Evolutionary conservation across 805 yeast species (phyloP).

Genomic region (Starmerella floris): DNA sequence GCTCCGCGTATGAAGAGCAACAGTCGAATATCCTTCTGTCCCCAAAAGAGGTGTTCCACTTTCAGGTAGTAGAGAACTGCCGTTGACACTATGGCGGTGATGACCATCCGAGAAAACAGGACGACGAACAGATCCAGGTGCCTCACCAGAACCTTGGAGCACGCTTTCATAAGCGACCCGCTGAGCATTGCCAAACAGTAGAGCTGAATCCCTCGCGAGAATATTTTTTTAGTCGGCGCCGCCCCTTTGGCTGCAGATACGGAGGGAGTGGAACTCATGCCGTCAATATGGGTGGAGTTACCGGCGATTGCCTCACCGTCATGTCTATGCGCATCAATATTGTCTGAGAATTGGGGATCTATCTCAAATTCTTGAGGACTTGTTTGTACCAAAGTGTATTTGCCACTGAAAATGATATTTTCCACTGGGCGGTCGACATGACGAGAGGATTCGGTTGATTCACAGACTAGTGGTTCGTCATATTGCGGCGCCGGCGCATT

Average conservation of each 20-base stretch:
- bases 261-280: too few relatives aligned
- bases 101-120: slow-evolving; percentile 58
- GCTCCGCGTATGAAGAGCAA: slow-evolving; percentile 50
- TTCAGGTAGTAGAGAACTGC: slow-evolving; percentile 40
- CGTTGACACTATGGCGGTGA: slow-evolving; percentile 51
- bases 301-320: too few relatives aligned
- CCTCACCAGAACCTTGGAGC: slow-evolving; percentile 17
- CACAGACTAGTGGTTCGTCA: too few relatives aligned
- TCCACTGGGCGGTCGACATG: neutral
- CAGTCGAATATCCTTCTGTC: slow-evolving; percentile 45
- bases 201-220: slow-evolving; percentile 15
- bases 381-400: neutral
- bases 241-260: neutral
- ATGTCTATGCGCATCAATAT: neutral
- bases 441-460: neutral
- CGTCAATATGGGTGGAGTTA: neutral
- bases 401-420: neutral
- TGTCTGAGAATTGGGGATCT: neutral
- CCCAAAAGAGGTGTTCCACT: slow-evolving; percentile 53
- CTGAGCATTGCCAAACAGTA: slow-evolving; percentile 16
- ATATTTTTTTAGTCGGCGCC: neutral
- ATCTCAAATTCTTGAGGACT: neutral
- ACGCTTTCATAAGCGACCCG: slow-evolving; percentile 19
- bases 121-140: slow-evolving; percentile 27
- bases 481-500: too few relatives aligned